A percentile compares a stretch with the other conserved stretches of the same genome.
Evolutionary conservation across 768 basidiomycete genomes (phyloP).

Genomic region (Phylloporus scabripes): DNA sequence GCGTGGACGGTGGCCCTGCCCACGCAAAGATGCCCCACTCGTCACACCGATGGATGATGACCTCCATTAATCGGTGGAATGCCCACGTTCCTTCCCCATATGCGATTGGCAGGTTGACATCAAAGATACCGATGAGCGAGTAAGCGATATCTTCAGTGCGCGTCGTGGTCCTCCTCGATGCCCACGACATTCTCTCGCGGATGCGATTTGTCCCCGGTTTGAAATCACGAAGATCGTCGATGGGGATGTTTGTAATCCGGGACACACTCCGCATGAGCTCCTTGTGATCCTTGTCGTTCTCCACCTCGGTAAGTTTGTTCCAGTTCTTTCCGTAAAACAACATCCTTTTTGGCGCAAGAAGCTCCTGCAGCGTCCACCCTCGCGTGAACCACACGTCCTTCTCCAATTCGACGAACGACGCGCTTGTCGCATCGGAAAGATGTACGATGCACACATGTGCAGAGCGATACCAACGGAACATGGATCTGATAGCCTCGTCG

Average conservation of each 20-base stretch:
- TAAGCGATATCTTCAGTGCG: conserved; percentile 23
- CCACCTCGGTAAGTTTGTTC: conserved; percentile 1
- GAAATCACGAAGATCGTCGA: conserved; percentile 6
- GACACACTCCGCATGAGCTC: conserved; percentile 3
- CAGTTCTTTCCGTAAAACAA: conserved; percentile 10
- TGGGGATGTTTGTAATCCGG: conserved; percentile 8
- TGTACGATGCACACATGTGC: conserved; percentile 13
- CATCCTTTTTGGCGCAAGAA: conserved; percentile 8
- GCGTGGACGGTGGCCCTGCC: conserved; percentile 14
- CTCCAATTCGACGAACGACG: background rate
- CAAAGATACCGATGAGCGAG: conserved; percentile 23
- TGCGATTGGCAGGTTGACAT: conserved; percentile 16
- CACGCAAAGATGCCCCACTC: conserved; percentile 24
- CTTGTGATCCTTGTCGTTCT: conserved; percentile 6
- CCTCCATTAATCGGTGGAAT: conserved; percentile 23
- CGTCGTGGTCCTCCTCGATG: conserved; percentile 22
- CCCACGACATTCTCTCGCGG: conserved; percentile 17
- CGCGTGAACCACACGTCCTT: conserved; percentile 12
- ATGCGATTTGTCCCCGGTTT: conserved; percentile 11
- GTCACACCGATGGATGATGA: conserved; percentile 18
- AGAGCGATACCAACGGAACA: conserved; percentile 15
- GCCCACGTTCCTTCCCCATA: conserved; percentile 19
- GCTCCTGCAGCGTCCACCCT: conserved; percentile 13
- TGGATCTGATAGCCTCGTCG: conserved; percentile 15
- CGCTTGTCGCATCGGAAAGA: conserved; percentile 4